Conservation (phyloP, 805 yeast species). For the Cyberlindnera veronae region DNA sequence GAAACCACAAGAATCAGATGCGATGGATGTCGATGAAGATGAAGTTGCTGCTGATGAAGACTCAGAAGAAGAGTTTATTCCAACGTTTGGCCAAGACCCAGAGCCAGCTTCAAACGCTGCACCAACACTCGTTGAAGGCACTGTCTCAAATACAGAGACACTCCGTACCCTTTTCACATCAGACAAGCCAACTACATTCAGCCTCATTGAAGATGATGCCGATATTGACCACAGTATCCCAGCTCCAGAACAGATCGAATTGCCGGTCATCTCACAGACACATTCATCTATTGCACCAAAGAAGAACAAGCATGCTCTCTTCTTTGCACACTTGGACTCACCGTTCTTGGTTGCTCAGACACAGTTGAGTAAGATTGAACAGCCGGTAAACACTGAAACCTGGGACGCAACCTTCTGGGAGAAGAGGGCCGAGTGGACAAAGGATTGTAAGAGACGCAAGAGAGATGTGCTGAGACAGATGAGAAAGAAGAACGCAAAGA, state of each 20-base stretch:
- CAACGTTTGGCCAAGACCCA: conserved; percentile 41
- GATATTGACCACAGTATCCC: conserved; percentile 42
- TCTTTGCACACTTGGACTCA: conserved; percentile 80
- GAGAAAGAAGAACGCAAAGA: conserved; percentile 40
- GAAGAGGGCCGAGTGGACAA: conserved; percentile 74
- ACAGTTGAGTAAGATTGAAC: conserved; percentile 56
- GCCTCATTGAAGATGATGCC: conserved; percentile 43
- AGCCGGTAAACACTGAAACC: conserved; percentile 32
- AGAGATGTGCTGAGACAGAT: conserved; percentile 66
- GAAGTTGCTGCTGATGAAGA: conserved; percentile 23
- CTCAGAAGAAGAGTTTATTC: conserved; percentile 39
- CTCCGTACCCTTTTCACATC: conserved; percentile 55
- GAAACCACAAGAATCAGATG: conserved; percentile 11
- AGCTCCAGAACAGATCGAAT: conserved; percentile 24
- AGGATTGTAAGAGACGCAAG: conserved; percentile 68
- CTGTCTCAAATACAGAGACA: conserved; percentile 51
- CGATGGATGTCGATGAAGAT: conserved; percentile 18
- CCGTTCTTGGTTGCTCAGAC: conserved; percentile 87
- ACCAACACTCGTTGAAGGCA: conserved; percentile 22
- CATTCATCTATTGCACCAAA: conserved; percentile 22
- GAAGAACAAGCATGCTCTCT: conserved; percentile 43
- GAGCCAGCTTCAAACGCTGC: background rate
- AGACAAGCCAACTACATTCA: conserved; percentile 33
- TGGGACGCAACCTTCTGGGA: conserved; percentile 84
- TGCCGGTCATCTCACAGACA: conserved; percentile 19